Evolutionary conservation across 768 basidiomycete genomes (phyloP).

Genomic region (Naganishia friedmannii): DNA sequence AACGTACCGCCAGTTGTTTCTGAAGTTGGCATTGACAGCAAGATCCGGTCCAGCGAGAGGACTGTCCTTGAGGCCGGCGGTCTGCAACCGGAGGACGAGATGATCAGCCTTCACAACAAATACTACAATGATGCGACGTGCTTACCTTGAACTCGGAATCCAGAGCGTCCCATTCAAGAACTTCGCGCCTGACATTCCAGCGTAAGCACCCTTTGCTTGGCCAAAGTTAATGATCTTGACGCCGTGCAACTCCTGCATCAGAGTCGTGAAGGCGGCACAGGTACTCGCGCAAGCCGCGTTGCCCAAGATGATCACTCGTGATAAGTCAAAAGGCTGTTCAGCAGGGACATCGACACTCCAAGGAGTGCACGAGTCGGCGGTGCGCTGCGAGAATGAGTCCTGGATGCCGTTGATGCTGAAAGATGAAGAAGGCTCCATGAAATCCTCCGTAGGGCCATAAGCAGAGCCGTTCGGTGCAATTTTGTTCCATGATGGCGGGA

Average conservation of each 20-base stretch:
- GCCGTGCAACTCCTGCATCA: conserved; percentile 62
- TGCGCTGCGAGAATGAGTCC: conserved; percentile 4
- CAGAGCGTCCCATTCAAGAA: conserved; percentile 63
- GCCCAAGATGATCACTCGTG: conserved; percentile 34
- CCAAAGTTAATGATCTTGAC: conserved; percentile 95
- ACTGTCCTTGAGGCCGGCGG: conserved; percentile 27
- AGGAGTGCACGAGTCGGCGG: conserved; percentile 24
- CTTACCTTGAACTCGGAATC: conserved; percentile 59
- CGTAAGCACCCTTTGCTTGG: conserved; percentile 74
- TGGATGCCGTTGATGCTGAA: conserved; percentile 26
- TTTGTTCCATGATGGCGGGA: neutral
- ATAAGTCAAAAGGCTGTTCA: conserved; percentile 18
- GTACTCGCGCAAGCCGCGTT: conserved; percentile 59
- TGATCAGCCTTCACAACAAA: neutral
- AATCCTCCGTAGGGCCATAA: conserved; percentile 18
- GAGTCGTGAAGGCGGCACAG: conserved; percentile 64
- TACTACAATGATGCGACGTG: neutral
- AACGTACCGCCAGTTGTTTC: conserved; percentile 29
- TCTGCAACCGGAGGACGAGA: neutral
- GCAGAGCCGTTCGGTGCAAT: conserved; percentile 1
- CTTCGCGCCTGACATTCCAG: conserved; percentile 65
- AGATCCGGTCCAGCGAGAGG: conserved; percentile 23
- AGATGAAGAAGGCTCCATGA: neutral
- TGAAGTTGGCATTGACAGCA: conserved; percentile 24
- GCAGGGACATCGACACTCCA: conserved; percentile 13